These are phyloP conservation scores for Parastagonospora avenae DNA, from an alignment of 2,329 filamentous ascomycete genomes.

Conservation along the genomic window DNA sequence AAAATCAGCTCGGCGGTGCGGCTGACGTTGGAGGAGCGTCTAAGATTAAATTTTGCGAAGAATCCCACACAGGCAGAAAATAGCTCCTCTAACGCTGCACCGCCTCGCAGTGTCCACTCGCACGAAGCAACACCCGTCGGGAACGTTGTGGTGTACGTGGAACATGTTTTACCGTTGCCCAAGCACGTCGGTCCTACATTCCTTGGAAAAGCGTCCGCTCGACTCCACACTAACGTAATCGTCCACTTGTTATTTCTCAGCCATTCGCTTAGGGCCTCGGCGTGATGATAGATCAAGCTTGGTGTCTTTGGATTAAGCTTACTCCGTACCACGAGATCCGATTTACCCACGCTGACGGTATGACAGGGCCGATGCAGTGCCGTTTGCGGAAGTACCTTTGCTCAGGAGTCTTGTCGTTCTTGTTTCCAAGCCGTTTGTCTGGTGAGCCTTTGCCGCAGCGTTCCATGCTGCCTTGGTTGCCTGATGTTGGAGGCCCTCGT, in stretches of 20 bases:
- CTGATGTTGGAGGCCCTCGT: background rate
- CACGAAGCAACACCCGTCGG: constrained; percentile 6
- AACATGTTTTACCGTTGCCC: constrained; percentile 10
- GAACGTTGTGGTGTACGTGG: constrained; percentile 16
- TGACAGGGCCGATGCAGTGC: constrained; percentile 9
- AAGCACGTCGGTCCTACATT: constrained; percentile 18
- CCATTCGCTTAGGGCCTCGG: constrained; percentile 27
- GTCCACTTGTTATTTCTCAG: constrained; percentile 22
- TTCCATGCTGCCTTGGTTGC: background rate
- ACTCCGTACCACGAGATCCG: constrained; percentile 36
- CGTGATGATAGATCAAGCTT: constrained; percentile 33
- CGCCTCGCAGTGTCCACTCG: background rate
- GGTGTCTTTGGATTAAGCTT: constrained; percentile 43
- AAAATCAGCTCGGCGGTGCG: constrained; percentile 1
- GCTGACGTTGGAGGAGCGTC: too few relatives aligned
- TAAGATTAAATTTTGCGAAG: too few relatives aligned
- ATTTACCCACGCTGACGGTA: constrained; percentile 35
- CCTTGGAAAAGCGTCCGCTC: constrained; percentile 34
- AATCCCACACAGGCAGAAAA: background rate
- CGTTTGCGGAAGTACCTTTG: background rate
- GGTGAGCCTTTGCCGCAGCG: background rate
- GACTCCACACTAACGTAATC: constrained; percentile 42
- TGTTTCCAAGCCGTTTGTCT: constrained; percentile 1
- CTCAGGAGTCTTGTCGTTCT: background rate
- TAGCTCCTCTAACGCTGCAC: too few relatives aligned